Conservation (phyloP, 2,329 filamentous ascomycete genomes). For the Verticillium isaacii region DNA sequence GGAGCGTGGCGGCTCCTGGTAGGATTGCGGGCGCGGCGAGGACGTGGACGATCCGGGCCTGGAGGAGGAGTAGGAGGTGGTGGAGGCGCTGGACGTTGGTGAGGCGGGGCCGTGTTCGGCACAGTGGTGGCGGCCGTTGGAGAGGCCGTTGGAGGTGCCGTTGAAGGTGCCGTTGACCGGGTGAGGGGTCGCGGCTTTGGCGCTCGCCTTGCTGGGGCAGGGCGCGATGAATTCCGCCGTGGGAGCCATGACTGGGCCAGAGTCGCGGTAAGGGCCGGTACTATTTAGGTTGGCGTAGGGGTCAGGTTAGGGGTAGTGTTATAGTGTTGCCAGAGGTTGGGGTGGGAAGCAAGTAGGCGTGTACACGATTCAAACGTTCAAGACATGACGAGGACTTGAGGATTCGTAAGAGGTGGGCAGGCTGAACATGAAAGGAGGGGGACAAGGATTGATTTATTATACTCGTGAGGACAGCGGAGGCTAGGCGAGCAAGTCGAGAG, state of each 20-base stretch:
- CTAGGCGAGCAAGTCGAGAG: neutral
- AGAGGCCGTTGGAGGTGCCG: slow-evolving; percentile 1
- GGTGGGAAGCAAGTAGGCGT: neutral
- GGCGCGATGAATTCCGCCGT: neutral
- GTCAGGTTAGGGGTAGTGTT: neutral
- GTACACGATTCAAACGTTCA: neutral
- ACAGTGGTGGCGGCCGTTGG: neutral
- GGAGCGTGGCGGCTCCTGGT: slow-evolving; percentile 8
- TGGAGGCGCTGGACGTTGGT: neutral
- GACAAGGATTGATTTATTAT: neutral
- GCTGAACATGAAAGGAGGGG: neutral
- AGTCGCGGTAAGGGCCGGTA: neutral
- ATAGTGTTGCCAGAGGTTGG: neutral
- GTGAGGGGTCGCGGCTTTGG: neutral
- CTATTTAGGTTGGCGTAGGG: neutral
- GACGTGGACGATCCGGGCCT: slow-evolving; percentile 7
- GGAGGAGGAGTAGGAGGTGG: slow-evolving; percentile 4
- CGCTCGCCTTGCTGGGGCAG: neutral
- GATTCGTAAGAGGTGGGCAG: neutral
- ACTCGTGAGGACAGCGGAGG: neutral
- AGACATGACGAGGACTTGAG: neutral
- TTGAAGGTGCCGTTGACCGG: neutral
- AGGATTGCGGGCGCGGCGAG: slow-evolving; percentile 8
- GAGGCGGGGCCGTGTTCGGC: neutral
- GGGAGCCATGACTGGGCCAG: neutral